phyloP scores from a whole-genome alignment of 257 asterid genomes.

The Penstemon barbatus region DNA sequence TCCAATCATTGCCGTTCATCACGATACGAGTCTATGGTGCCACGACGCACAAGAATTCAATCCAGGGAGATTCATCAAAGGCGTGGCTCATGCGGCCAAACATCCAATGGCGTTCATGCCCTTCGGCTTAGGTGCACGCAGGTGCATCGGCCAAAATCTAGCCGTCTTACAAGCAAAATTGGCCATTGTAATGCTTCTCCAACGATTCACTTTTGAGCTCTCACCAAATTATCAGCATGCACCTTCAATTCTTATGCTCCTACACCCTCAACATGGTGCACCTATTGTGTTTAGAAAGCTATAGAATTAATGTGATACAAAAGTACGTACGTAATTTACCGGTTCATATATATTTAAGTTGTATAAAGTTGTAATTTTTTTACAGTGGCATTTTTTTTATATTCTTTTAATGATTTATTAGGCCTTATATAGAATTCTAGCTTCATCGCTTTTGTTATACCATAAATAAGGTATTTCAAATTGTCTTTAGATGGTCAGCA shows the following conservation, averaged over 20 bases:
- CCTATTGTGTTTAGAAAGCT: constrained; percentile 71
- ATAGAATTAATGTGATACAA: constrained; percentile 30
- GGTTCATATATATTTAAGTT: too few species aligned
- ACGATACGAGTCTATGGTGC: constrained; percentile 75
- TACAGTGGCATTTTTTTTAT: too few species aligned
- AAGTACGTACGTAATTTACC: too few species aligned
- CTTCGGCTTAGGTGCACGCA: constrained; percentile 77
- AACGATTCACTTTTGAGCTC: constrained; percentile 63
- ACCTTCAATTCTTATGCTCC: constrained; percentile 62
- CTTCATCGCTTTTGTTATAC: too few species aligned
- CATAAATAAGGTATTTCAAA: too few species aligned
- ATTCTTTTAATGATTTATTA: too few species aligned
- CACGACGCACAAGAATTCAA: constrained; percentile 74
- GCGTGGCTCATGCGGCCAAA: constrained; percentile 65
- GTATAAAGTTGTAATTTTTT: too few species aligned
- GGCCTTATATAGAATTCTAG: too few species aligned
- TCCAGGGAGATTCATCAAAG: constrained; percentile 72
- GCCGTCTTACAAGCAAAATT: constrained; percentile 81
- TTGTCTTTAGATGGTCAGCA: too few species aligned
- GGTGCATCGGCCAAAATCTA: constrained; percentile 85
- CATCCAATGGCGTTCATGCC: constrained; percentile 87
- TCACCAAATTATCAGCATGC: constrained; percentile 74
- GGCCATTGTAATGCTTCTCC: constrained; percentile 70
- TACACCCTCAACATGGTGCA: constrained; percentile 84
- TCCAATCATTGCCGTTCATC: constrained; percentile 89